Evolutionary conservation across 306 rosid species (phyloP).

Genomic region (Bauhinia variegata): DNA sequence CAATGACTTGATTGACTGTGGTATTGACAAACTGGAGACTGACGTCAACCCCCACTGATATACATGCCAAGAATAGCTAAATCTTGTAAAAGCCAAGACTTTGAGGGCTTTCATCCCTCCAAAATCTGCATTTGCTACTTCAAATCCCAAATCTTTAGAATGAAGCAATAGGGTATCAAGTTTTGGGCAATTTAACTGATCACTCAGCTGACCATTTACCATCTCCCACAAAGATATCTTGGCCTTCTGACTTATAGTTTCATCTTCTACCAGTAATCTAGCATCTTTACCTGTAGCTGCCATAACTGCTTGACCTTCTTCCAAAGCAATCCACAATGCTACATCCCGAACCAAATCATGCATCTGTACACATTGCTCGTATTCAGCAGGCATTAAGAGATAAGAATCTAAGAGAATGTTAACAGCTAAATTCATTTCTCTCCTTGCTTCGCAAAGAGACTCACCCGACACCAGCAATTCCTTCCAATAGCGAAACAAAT

Average conservation of each 20-base stretch:
- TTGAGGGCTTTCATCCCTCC: background rate
- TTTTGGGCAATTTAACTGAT: background rate
- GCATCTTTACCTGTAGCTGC: background rate
- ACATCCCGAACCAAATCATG: constrained; percentile 32
- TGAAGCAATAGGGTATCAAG: background rate
- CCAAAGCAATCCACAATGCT: constrained; percentile 15
- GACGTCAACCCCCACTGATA: background rate
- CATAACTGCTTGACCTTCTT: background rate
- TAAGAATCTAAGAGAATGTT: constrained; percentile 23
- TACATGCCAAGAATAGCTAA: background rate
- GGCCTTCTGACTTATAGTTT: background rate
- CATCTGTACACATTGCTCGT: background rate
- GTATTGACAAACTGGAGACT: background rate
- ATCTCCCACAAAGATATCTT: background rate
- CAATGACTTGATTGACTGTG: constrained; percentile 9
- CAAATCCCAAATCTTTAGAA: background rate
- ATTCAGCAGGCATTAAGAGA: background rate
- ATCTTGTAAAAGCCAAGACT: background rate
- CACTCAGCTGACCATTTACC: background rate
- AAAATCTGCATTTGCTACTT: background rate
- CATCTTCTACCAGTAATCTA: too few species aligned
- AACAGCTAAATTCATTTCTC: background rate
- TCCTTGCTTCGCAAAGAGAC: background rate
- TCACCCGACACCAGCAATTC: background rate
- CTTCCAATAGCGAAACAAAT: background rate